Evolutionary conservation across 768 basidiomycete genomes (phyloP), one percentile per base, ranked within the genome.

Genomic region (Mycena epipterygia): DNA sequence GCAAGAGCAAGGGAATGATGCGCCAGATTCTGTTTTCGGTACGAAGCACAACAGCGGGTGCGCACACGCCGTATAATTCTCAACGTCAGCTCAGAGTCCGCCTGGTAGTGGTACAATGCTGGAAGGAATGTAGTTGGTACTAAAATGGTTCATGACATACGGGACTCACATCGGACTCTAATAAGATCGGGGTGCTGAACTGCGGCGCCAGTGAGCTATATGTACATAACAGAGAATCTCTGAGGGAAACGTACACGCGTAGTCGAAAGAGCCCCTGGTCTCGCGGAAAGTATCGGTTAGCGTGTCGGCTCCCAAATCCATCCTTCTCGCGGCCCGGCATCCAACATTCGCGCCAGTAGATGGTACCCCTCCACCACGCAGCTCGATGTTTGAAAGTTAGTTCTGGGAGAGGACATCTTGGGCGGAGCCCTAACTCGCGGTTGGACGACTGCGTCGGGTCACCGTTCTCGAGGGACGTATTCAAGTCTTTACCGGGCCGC

Each of bases 241-340:
- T 29, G 3, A 17, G n/a, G 19, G 2, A 30, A 25, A 81, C 90
- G 74, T 68, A 96, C 96, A 74, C 91, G 82, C 32, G 91, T 91
- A 3, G 92, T 90, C 74, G 92, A 77, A 97, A 99, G 71, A 98
- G 78, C 91, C 89, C 70, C 91, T 87, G 0, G 96, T 96, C 82
- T 96, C 92, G 61, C 97, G 84, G 81, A 96, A 98, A 78, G 89
- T 91, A 69, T 98, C 96, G 5, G 98, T 88, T 51, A 99, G 84
- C 74, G 89, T 92, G 77, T 95, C 94, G 0, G 95, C 74, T 95
- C 91, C 33, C 91, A 77, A 72, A 97, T 81, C 93, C 96, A 98
- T 74, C 92, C 89, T 58, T 88, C 85, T 65, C 89, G 84, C 5
- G 89, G 88, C 17, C 88, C 88, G 1, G 81, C 80, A 25, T 88